These are phyloP conservation scores for Candida quercuum DNA, from an alignment of 805 yeast species.

Conservation along the genomic window DNA sequence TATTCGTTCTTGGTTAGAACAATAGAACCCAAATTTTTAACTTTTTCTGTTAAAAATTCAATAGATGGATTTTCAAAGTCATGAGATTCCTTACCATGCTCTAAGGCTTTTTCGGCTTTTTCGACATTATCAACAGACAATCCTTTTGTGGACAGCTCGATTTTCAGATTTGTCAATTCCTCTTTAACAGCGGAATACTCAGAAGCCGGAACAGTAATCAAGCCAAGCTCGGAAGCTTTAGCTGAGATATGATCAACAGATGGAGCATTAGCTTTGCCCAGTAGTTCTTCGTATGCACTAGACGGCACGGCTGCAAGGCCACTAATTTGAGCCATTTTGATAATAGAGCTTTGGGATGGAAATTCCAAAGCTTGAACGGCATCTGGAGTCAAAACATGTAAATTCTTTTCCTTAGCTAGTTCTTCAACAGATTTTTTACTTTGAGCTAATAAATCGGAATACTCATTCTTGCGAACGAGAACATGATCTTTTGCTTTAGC, in stretches of 20 bases:
- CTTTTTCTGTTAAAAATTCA: conserved; percentile 5
- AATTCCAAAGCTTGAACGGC: not conserved
- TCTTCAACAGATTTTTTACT: conserved; percentile 9
- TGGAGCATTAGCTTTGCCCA: conserved; percentile 7
- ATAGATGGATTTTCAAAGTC: conserved; percentile 8
- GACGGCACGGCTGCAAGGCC: conserved; percentile 9
- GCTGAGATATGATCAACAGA: conserved; percentile 5
- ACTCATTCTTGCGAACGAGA: conserved; percentile 10
- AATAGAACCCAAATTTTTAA: not conserved
- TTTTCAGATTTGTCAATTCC: not conserved
- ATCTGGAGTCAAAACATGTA: conserved; percentile 1
- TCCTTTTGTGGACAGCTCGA: not conserved
- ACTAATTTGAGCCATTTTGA: conserved; percentile 3
- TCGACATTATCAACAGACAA: not conserved
- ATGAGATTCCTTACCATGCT: conserved; percentile 1
- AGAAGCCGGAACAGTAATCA: conserved; percentile 2
- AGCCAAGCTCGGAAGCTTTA: conserved; percentile 3
- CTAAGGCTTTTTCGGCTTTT: not conserved
- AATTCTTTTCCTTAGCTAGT: conserved; percentile 6
- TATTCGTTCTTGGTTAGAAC: conserved; percentile 5
- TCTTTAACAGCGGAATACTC: not conserved
- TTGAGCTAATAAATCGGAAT: not conserved
- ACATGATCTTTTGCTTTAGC: conserved; percentile 13
- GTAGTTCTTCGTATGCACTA: conserved; percentile 7
- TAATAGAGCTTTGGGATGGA: conserved; percentile 9